Evolutionary conservation across 2,329 filamentous ascomycete genomes (phyloP).

Genomic region (Ophiocordyceps camponoti-saundersi): DNA sequence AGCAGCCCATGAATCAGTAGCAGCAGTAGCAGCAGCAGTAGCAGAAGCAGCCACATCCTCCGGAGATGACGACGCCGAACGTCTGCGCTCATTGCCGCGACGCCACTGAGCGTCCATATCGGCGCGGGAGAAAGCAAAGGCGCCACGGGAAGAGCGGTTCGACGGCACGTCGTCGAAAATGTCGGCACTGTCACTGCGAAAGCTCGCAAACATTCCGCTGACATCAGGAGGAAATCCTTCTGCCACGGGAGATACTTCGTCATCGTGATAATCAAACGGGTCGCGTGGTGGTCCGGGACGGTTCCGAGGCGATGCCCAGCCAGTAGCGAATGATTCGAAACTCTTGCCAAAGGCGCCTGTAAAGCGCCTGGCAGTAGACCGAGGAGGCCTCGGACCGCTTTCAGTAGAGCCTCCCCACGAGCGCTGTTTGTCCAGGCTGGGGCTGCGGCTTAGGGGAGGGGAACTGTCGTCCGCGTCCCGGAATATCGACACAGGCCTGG

Average conservation of each 20-base stretch:
- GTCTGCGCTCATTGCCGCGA: too few relatives aligned
- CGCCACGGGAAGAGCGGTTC: constrained; percentile 2
- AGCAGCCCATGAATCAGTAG: too few relatives aligned
- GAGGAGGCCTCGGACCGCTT: background rate
- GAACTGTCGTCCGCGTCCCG: background rate
- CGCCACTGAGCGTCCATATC: too few relatives aligned
- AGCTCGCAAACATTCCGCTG: background rate
- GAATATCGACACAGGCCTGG: background rate
- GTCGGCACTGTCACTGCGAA: background rate
- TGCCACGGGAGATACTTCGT: background rate
- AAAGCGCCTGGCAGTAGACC: background rate
- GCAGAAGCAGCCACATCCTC: too few relatives aligned
- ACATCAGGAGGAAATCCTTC: constrained; percentile 1
- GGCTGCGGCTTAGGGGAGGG: background rate
- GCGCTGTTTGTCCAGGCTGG: background rate
- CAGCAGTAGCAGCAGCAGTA: too few relatives aligned
- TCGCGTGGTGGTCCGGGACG: background rate
- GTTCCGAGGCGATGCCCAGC: background rate
- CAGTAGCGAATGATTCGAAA: background rate
- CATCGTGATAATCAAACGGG: background rate
- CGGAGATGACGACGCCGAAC: too few relatives aligned
- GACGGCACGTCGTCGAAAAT: background rate
- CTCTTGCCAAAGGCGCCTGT: constrained; percentile 1
- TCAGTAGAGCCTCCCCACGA: background rate
- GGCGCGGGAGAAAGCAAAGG: constrained; percentile 1